Base-by-base conservation (phyloP, 225 moss, liverwort and hornwort genomes). In the Antitrichia curtipendula region DNA sequence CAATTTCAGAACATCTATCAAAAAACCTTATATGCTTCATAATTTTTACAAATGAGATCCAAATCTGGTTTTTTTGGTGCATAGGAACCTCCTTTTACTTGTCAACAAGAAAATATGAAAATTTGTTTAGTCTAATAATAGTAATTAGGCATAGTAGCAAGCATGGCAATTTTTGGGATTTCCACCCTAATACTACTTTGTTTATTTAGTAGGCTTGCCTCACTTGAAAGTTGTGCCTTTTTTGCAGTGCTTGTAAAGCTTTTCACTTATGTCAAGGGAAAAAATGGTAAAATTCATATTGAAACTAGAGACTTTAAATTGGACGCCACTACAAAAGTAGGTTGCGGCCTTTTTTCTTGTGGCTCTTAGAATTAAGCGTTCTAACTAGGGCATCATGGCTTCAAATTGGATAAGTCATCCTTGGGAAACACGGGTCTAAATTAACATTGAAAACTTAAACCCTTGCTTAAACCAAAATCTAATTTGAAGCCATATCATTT, bases 161-260 rank as follows among this genome's bases (percentile, higher is more conserved):
- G 40, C 13, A 12, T 40, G 4, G 13, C 3, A 4, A 4, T 38
- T 38, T 12, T 0, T 2, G 12, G 4, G 23, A 3, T 2, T 0
- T 1, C 13, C 5, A 40, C 8, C 2, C 24, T 24, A 13, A 24
- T 24, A 4, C 0, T 70, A 3, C 3, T 71, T 0, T 73, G 0
- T 7, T 50, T 74, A 3, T 20, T 20, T 2, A 20, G 0, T 7
- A 74, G 0, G 16, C 10, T 73, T 17, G 18, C 6, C 2, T 9
- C 0, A 2, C 29, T 28, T 73, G 9, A 31, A 47, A 73, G 8
- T 45, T 47, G 43, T 27, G 5, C 5, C 12, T 41, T 70, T 25
- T 70, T 70, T 25, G 4, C 2, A 25, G 0, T 70, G 8, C 8
- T 73, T 19, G 4, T 31, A 10, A 43, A 71, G 6, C 0, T 16